Base-by-base conservation (phyloP, 1,284 basidiomycete genomes). In the Sporisorium exsertum region DNA sequence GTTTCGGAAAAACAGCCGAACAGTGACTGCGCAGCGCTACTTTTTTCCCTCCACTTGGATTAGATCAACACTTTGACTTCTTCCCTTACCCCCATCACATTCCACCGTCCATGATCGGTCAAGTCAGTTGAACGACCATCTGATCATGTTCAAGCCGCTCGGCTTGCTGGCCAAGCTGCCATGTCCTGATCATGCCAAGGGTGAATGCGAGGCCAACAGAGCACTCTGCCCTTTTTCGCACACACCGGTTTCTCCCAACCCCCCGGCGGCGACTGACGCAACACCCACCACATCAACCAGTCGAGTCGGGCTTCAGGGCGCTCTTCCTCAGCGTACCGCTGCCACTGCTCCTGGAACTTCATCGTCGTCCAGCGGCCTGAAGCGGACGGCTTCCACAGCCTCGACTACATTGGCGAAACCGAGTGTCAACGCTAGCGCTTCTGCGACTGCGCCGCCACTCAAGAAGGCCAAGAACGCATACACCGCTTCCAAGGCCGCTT, bases 121-220 rank as follows among this genome's bases (percentile, higher is more conserved):
- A 0, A 3, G 12, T 20, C 47, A 47, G 26, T 20, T n/a, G 27
- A n/a, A 20, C 9, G 10, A 9, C 18, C 18, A 37, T 29, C 15
- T 20, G 47, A 59, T 60, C 50, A 81, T 81, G 80, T 80, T 81
- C 58, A 76, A 74, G 56, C 47, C 70, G 18, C 72, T 73, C 20
- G 80, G 80, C 27, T 66, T 75, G 50, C 58, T 81, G 42, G 57
- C 65, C 46, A 67, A 58, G 58, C 54, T 81, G 50, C 76, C 78
- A 33, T 81, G 80, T 43, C 80, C 79, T 29, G 75, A 79, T 26
- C 72, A 72, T 35, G 72, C 66, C 9, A 67, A 72, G 20, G 77
- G 78, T 18, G 69, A 73, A 15, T 81, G 78, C 43, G 72, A 75
- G 15, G 12, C 47, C 45, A 58, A 50, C 26, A 63, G 80, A n/a